A percentile compares a stretch with the other conserved stretches of the same genome.
Evolutionary conservation across 192 early-diverging fungal species (phyloP).

Genomic region (Umbelopsis vinacea): DNA sequence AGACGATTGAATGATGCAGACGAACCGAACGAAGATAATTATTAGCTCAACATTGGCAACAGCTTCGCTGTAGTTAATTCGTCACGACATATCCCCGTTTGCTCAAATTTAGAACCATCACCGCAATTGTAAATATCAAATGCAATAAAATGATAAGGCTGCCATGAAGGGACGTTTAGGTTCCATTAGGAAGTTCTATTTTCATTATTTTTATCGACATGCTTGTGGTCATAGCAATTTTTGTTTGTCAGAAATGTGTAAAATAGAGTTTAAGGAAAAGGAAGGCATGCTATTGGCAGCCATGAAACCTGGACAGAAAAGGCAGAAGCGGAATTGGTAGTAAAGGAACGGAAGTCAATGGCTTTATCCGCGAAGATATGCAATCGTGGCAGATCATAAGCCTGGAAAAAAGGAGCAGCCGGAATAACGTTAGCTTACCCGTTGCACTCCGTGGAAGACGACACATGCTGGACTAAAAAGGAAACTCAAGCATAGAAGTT

Average conservation of each 20-base stretch:
- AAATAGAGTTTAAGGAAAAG: background rate
- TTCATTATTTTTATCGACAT: background rate
- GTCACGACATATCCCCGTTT: too few species aligned
- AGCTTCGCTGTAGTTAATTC: too few species aligned
- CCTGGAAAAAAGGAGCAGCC: conserved; percentile 19
- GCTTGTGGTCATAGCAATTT: background rate
- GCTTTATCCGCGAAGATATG: background rate
- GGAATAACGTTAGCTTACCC: background rate
- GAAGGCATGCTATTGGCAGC: background rate
- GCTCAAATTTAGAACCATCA: too few species aligned
- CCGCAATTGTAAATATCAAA: background rate
- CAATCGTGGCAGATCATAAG: background rate
- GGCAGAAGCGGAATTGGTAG: background rate
- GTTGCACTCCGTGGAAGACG: conserved; percentile 1
- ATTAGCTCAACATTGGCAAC: background rate
- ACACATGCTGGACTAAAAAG: background rate
- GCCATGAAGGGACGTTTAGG: too few species aligned
- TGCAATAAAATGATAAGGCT: too few species aligned
- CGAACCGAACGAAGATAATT: background rate
- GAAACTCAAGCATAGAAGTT: background rate
- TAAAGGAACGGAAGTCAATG: background rate
- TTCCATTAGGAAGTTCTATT: background rate
- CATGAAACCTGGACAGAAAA: background rate
- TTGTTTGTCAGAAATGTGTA: background rate
- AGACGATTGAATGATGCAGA: conserved; percentile 12